Base-by-base conservation (phyloP, 805 yeast species). In the Kuraishia cidri region DNA sequence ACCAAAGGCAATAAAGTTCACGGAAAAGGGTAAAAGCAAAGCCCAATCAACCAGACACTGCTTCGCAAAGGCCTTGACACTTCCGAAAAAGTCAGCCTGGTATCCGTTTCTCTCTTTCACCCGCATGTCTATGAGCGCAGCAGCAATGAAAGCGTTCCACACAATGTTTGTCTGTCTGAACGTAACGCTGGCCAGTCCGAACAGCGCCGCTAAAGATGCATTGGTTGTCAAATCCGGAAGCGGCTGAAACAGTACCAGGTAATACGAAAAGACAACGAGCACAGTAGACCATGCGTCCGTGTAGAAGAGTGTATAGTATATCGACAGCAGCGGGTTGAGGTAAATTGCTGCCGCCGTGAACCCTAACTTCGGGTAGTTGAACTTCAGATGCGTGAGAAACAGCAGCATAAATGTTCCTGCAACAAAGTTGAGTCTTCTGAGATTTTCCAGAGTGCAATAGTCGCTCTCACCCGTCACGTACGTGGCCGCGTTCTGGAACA, bases 251-350 rank as follows among this genome's bases (percentile, higher is more conserved):
- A 71, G 46, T 3, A 64, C 76, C 23, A 68, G 46, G 5, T 75
- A 62, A 22, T 77, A 60, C 3, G 81, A 66, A 2, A 65, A 62
- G 9, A 84, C 38, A 6, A 88, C 68, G 19, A 84, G 58, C 1
- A 83, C 67, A 0, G 92, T 72, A 0, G 96, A 73, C 97, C 97
- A 88, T 1, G 87, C 79, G 49, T 92, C 98, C 0, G 98, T 92
- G 56, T 92, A 92, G 57, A 77, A 92, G 23, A 92, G 58, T 22
- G 76, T 75, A 44, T 79, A 77, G 55, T 78, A 90, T 3, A 87
- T 66, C 16, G 79, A 63, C 33, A 90, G 48, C 32, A 88, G 60
- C 2, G 98, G 97, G 44, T 76, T 72, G 6, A 78, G 50, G 33
- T 64, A 49, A 3, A 79, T 40, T 3, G 59, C 44, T 1, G 48